phyloP scores from a whole-genome alignment of 164 flowering plant genomes.

The Sedum album region DNA sequence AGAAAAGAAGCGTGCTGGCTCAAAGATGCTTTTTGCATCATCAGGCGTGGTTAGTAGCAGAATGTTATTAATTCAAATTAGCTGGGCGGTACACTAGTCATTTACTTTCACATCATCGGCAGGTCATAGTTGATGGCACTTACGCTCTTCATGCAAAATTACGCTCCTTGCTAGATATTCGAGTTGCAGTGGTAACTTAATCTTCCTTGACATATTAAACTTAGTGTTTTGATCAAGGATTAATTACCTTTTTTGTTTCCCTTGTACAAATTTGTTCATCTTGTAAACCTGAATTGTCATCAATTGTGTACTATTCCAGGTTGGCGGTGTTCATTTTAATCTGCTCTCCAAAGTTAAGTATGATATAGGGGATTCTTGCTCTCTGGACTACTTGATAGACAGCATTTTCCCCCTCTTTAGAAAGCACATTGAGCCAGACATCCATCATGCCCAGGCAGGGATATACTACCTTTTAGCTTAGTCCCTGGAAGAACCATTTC shows the following conservation, averaged over 20 bases:
- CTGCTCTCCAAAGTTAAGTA: slow-evolving; percentile 91
- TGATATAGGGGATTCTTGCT: slow-evolving; percentile 93
- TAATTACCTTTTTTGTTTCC: background rate
- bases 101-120: slow-evolving; percentile 12
- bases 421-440: slow-evolving; percentile 97
- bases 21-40: slow-evolving; percentile 59
- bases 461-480: slow-evolving; percentile 9
- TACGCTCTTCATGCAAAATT: slow-evolving; percentile 89
- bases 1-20: slow-evolving; percentile 63
- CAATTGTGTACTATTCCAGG: slow-evolving; percentile 37
- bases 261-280: background rate
- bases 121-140: slow-evolving; percentile 98
- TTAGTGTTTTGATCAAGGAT: background rate
- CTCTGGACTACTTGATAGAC: slow-evolving; percentile 87
- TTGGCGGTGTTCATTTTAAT: slow-evolving; percentile 98
- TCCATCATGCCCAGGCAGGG: slow-evolving; percentile 97
- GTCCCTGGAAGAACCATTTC: background rate
- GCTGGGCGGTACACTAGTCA: background rate
- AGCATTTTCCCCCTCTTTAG: slow-evolving; percentile 97
- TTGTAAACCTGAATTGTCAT: background rate
- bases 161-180: slow-evolving; percentile 88
- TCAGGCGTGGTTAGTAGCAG: slow-evolving; percentile 62
- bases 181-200: slow-evolving; percentile 89
- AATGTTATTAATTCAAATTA: background rate
- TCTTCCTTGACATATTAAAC: background rate